Evolutionary conservation across 805 yeast genomes (phyloP), one percentile per base, ranked within the genome.

Genomic region (Lipomyces oligophaga): DNA sequence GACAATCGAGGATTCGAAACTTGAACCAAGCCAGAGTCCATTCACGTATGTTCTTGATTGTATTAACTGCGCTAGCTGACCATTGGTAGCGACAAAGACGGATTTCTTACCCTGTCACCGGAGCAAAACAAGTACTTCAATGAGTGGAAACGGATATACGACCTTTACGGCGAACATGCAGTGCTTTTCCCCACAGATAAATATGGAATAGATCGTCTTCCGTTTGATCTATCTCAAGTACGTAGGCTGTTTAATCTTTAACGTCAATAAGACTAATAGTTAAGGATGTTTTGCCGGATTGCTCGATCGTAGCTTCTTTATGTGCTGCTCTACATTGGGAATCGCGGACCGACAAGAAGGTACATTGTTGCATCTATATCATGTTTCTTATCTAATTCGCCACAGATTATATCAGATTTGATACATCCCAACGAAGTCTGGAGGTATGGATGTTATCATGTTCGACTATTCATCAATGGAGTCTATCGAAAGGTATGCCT

Each of bases 261-360:
- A n/a, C n/a, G n/a, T n/a, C n/a, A 19, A 37, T 11, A 37, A 19
- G 25, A n/a, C 22, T 18, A 39, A 5, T 20, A 4, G 24, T 33
- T 13, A 63, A 65, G 46, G 63, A 59, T 27, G 43, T 59, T 3
- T 42, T 63, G n/a, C 68, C 78, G 6, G 81, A 85, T 62, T 86
- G 95, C 63, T 84, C 95, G 0, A 78, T 85, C 60, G 85, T 85
- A 2, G 79, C 88, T 1, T 71, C 89, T 0, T 58, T 85, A 13
- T 66, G 83, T 13, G 76, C 85, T 1, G 64, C 80, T 0, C 60
- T 69, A 0, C 62, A 64, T 16, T 59, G 59, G 19, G 57, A 59
- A 4, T 45, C 49, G 33, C 38, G 61, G 2, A 38, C 59, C 2
- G 46, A 50, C 2, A 31, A 43, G 21, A 35, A 11, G 31, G 49